These are phyloP conservation scores for Dendrobium officinale DNA, from an alignment of 106 monocot species.

Conservation along the genomic window DNA sequence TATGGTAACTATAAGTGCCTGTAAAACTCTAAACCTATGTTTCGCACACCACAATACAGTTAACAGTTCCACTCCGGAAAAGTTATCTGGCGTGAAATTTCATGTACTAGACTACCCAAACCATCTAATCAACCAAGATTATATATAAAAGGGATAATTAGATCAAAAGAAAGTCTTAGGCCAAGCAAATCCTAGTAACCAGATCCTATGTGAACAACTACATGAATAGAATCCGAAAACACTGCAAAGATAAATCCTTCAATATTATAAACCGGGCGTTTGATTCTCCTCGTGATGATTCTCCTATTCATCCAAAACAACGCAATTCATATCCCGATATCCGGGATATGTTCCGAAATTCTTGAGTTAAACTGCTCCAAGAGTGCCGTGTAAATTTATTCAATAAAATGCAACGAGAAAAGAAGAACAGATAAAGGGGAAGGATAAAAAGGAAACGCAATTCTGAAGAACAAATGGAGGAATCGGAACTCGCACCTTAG, in stretches of 20 bases:
- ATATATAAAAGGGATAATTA: not conserved
- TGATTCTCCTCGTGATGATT: not conserved
- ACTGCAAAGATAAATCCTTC: not conserved
- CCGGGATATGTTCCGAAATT: not conserved
- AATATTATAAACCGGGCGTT: not conserved
- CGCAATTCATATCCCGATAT: not conserved
- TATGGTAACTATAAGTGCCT: too few relatives aligned
- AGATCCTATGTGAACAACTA: not conserved
- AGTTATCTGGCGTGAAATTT: too few relatives aligned
- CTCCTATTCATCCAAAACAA: not conserved
- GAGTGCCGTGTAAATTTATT: not conserved
- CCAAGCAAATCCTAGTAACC: not conserved
- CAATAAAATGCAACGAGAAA: conserved; percentile 2
- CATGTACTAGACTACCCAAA: too few relatives aligned
- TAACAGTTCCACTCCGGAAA: too few relatives aligned
- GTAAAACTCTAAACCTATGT: too few relatives aligned
- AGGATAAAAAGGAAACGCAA: not conserved
- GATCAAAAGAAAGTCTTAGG: not conserved
- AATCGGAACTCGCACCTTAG: not conserved
- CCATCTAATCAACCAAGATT: too few relatives aligned
- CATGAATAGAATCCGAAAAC: not conserved
- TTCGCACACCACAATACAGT: too few relatives aligned
- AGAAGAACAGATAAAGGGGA: not conserved
- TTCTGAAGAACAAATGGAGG: not conserved
- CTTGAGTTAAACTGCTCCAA: not conserved